Evolutionary conservation across 169 alveolate genomes (phyloP), one percentile per base, ranked within the genome.

Genomic region (Plasmodium yoelii): DNA sequence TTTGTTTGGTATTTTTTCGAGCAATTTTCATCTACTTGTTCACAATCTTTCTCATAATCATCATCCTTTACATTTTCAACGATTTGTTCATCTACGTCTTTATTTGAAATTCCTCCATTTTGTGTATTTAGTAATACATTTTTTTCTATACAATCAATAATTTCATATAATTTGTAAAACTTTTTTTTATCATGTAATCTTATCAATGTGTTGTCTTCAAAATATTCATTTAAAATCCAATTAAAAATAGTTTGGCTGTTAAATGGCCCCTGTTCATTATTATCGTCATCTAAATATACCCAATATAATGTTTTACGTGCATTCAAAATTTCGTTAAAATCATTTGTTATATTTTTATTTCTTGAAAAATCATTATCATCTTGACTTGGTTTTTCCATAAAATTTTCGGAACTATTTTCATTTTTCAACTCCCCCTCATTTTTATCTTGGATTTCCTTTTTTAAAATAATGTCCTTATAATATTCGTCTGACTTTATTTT

Each of bases 241-340:
- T 90, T 87, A 70, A 92, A 88, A 82, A 92, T 92, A 24, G 90
- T 74, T 51, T 88, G 51, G 22, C 94, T 92, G 47, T 86, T 92
- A 80, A 74, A 92, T 13, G 94, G 94, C 10, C 94, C 94, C 42
- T 89, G 89, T 57, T 84, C 87, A 49, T 73, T 69, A 42, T 74
- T 74, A 28, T 87, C 53, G 28, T 92, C 94, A 82, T 92, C 94
- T 68, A 92, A 26, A 57, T 92, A 92, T 12, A 88, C 93, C 94
- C 94, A 92, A 56, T 87, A 82, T 64, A 92, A 77, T 46, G 91
- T 87, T 19, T 63, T 72, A 26, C 70, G 53, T 10, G 71, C 70
- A 57, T 80, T 63, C 46, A 67, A n/a, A 19, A 72, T 22, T 7
- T 90, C 64, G 34, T 64, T 56, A 34, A 80, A 68, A 59, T 70